Evolutionary conservation across 805 yeast species (phyloP), one percentile per base, ranked within the genome.

Genomic region (Ogataea wickerhamii): DNA sequence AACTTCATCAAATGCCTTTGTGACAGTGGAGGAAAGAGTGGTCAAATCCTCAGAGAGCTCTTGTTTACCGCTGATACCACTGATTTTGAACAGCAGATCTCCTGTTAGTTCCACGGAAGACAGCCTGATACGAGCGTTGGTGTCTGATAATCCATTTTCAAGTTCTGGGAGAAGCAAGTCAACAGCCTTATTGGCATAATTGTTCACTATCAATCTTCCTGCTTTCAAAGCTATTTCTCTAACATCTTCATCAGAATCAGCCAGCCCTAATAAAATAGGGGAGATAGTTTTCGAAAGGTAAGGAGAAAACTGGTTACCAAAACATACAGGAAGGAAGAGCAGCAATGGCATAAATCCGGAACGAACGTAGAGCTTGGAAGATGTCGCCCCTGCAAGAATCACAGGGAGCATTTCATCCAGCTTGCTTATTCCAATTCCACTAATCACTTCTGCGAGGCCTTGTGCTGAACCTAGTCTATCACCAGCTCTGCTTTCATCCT

Each of bases 401-500:
- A 70, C 62, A 25, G 99, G 98, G 43, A 93, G 66, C 55, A 89
- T 63, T 55, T 88, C 97, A 50, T 93, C 98, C 57, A 93, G 73
- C 54, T 88, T 88, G 46, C 78, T 63, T 33, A 87, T 63, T 51
- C 99, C 98, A 37, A 93, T 73, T 47, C 98, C 98, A 53, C 87
- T 81, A 38, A 88, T 76, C 45, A 93, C 95, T 64, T 93, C 99
- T 13, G 96, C 78, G 40, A 93, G 73, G 2, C 96, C 98, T 68
- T 93, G 98, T 0, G 98, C 98, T 36, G 96, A 84, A 41, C 99
- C 99, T 43, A 93, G 74, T 48, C 96, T 78, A 58, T 93, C 98
- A 44, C 97, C 97, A 6, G 87, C 75, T 54, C 78, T 82, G 12
- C 71, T 45, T 45, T 82, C 87, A 56, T 89, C 96, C 53, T 80